Evolutionary conservation across 2,329 filamentous ascomycete genomes (phyloP), one percentile per base, ranked within the genome.

Genomic region (Ceratocystis albifundus): DNA sequence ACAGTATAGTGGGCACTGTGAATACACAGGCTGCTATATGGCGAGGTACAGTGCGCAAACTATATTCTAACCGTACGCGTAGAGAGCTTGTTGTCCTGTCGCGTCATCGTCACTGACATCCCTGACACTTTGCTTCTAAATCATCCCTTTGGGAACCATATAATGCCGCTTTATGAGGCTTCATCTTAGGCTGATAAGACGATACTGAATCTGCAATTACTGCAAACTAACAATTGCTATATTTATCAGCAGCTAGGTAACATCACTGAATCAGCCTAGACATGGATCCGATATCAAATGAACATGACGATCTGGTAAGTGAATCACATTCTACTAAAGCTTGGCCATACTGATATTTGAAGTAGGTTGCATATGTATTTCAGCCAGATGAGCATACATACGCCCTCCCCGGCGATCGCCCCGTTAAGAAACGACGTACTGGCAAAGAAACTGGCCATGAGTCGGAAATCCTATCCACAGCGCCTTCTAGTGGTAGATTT

Each of bases 291-390:
- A 61, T 64, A 28, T 53, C 50, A 30, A 66, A 68, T 28, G 67
- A 68, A 28, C 67, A 68, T 28, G 67, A 68, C n/a, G 67, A 68
- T 32, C 61, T 68, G 22, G 67, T 68, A 44, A 66, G 67, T 64
- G 36, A 15, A 41, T 41, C 36, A 41, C 36, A 41, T 15, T 12
- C 36, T 41, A 12, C 10, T 12, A 12, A 41, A 53, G 48, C 4
- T n/a, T 3, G n/a, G 22, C 3, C 32, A 30, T 67, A 66, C 68
- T 72, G 64, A 74, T 64, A 59, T 46, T 3, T 41, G 25, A 41
- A 36, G 45, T 72, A 88, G 84, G 80, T 80, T 61, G 83, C 84
- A 66, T 88, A 85, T 73, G 75, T 88, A 69, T 88, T 86, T 73
- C 78, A 80, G 68, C 80, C 84, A 67, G 74, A 79, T 57, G 75